These are phyloP conservation scores for Penicillium longicatenatum DNA, from an alignment of 495 filamentous ascomycete genomes.

Conservation along the genomic window DNA sequence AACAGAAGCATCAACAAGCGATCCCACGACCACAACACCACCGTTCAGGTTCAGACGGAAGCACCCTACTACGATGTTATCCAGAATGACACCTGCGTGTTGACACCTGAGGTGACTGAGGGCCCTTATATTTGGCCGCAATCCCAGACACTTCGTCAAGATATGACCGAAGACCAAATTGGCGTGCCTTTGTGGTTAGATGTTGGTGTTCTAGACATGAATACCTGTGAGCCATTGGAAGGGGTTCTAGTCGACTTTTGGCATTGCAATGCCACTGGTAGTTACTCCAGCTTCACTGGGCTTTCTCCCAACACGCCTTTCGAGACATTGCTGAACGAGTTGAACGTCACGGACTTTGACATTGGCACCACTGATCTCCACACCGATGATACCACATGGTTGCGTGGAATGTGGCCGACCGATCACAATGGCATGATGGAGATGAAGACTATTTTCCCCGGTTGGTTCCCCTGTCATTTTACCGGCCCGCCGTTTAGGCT, in stretches of 20 bases:
- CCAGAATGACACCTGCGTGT: conserved; percentile 49
- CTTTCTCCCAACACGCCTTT: conserved; percentile 29
- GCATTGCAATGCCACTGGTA: conserved; percentile 49
- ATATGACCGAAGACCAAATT: conserved; percentile 52
- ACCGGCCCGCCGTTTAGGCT: neutral
- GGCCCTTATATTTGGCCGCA: conserved; percentile 47
- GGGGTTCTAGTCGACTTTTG: conserved; percentile 58
- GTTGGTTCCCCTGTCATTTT: conserved; percentile 15
- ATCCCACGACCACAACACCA: neutral
- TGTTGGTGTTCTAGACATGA: conserved; percentile 55
- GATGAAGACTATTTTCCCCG: conserved; percentile 55
- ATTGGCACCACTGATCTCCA: conserved; percentile 21
- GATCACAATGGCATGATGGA: conserved; percentile 48
- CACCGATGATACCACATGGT: conserved; percentile 40
- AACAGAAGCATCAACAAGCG: neutral
- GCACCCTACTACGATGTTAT: conserved; percentile 25
- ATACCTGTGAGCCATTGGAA: conserved; percentile 52
- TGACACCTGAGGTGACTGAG: conserved; percentile 50
- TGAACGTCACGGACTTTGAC: conserved; percentile 16
- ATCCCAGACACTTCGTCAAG: conserved; percentile 36
- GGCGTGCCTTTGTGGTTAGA: conserved; percentile 57
- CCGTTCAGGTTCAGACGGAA: conserved; percentile 1
- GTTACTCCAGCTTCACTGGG: conserved; percentile 52
- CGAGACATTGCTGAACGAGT: conserved; percentile 16
- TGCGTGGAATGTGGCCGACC: conserved; percentile 53